phyloP scores from a whole-genome alignment of 1,139 yeast genomes.

The Arxiozyma telluris region DNA sequence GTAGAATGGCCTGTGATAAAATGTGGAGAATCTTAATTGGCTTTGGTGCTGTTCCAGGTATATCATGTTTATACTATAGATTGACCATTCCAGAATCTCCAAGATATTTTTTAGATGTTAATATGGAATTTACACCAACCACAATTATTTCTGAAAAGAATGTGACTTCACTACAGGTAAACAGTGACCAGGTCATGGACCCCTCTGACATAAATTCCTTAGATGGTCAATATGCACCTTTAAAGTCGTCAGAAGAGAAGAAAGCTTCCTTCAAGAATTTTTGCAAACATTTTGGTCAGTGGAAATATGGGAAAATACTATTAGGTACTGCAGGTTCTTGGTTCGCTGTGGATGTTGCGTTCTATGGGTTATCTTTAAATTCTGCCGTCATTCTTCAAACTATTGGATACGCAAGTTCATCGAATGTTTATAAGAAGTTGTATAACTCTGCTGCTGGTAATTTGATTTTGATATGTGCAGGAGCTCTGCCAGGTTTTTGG shows the following conservation, averaged over 20 bases:
- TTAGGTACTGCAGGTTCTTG: slow-evolving; percentile 95
- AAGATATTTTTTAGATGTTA: slow-evolving; percentile 72
- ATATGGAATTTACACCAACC: slow-evolving; percentile 48
- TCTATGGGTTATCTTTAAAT: slow-evolving; percentile 81
- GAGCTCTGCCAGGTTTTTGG: slow-evolving; percentile 91
- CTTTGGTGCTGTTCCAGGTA: slow-evolving; percentile 82
- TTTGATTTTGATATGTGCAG: slow-evolving; percentile 81
- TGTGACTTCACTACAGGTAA: background rate
- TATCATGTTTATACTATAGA: slow-evolving; percentile 75
- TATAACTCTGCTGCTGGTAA: slow-evolving; percentile 81
- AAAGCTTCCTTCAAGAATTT: slow-evolving; percentile 48
- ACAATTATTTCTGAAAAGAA: background rate
- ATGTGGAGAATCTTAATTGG: slow-evolving; percentile 92
- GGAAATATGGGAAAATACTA: slow-evolving; percentile 79
- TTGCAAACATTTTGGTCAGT: slow-evolving; percentile 64
- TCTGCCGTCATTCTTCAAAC: slow-evolving; percentile 73
- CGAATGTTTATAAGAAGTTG: slow-evolving; percentile 53
- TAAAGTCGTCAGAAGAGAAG: background rate
- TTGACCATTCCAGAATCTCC: slow-evolving; percentile 92
- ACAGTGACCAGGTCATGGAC: background rate
- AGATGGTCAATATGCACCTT: slow-evolving; percentile 36
- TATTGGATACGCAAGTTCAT: slow-evolving; percentile 64
- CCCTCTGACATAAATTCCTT: slow-evolving; percentile 32
- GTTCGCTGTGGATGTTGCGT: slow-evolving; percentile 94
- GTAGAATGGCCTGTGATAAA: slow-evolving; percentile 74